Evolutionary conservation across 2,329 filamentous ascomycete genomes (phyloP).

Genomic region (Ophiostoma tasmaniense): DNA sequence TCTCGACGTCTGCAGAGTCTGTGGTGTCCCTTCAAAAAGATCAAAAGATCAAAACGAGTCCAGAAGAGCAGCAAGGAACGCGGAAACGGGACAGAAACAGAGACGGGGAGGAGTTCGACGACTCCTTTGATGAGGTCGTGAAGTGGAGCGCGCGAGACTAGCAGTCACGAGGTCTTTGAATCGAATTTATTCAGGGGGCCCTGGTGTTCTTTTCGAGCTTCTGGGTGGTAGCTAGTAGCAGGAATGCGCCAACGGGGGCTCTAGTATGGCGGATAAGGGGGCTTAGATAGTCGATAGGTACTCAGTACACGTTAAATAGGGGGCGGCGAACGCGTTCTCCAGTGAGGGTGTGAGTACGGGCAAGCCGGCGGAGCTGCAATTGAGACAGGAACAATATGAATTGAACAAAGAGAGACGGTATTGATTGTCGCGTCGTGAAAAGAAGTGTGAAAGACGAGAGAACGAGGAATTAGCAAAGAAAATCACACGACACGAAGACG

Average conservation of each 20-base stretch:
- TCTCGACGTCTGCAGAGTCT: neutral
- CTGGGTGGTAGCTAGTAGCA: neutral
- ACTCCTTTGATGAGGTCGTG: constrained; percentile 1
- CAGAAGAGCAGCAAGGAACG: neutral
- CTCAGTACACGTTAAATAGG: neutral
- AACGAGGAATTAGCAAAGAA: too few species aligned
- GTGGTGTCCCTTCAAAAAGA: neutral
- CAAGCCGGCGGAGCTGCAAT: neutral
- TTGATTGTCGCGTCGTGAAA: neutral
- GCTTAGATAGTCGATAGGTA: constrained; percentile 7
- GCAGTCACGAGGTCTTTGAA: constrained; percentile 1
- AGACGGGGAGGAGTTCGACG: neutral
- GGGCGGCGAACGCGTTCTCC: neutral
- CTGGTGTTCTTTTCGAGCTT: neutral
- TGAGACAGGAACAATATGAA: neutral
- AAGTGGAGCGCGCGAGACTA: constrained; percentile 1
- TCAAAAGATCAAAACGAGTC: constrained; percentile 17
- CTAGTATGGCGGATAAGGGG: constrained; percentile 4
- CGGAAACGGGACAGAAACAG: neutral
- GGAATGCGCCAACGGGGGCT: neutral
- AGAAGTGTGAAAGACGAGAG: neutral
- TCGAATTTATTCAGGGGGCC: neutral
- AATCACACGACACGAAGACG: neutral
- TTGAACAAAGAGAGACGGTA: neutral
- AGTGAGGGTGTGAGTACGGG: neutral